Evolutionary conservation across 1,284 basidiomycete species (phyloP), one percentile per base, ranked within the genome.

Genomic region (Fomitopsis schrenkii): DNA sequence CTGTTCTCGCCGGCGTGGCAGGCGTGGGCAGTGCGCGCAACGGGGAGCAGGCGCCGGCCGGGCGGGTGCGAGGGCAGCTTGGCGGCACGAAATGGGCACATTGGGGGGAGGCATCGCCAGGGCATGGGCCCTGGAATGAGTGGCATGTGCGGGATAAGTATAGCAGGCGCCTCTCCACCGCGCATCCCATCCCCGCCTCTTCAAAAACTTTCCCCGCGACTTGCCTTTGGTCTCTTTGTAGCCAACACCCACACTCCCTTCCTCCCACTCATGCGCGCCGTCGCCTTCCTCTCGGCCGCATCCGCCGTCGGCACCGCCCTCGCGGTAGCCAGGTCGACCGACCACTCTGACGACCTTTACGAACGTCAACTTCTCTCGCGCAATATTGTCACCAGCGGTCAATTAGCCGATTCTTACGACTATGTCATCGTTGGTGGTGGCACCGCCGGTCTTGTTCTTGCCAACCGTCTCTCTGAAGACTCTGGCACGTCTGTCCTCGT

Each of bases 371-470:
- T 74, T 33, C 67, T 68, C 35, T 63, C 68, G 53, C 70, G 80
- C 42, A 77, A 79, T 59, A 80, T 82, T 63, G 73, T 81, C 50
- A 71, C 74, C 55, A 66, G 76, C 50, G 72, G 71, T 33, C 72
- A 76, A 19, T 71, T 78, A 35, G 70, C 71, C 6, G 68, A 76
- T 46, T 73, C 80, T 0, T 86, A 86, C 70, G 84, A 86, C 71
- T 85, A 83, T 68, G 77, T 85, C 62, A 80, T 86, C 63, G 78
- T 77, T 28, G 84, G 85, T 40, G 91, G 90, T 38, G 91, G 91
- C 46, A 81, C 87, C 5, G 89, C 88, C 5, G 92, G 91, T 35
- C 80, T 93, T 26, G 86, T 87, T 7, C 72, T 94, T 33, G 92
- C 90, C 0, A 76, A 83, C 15, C 82, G 90, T 30, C 79, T 94